Evolutionary conservation across 164 flowering plant genomes (phyloP), one percentile per base, ranked within the genome.

Genomic region (Vitis rotundifolia): DNA sequence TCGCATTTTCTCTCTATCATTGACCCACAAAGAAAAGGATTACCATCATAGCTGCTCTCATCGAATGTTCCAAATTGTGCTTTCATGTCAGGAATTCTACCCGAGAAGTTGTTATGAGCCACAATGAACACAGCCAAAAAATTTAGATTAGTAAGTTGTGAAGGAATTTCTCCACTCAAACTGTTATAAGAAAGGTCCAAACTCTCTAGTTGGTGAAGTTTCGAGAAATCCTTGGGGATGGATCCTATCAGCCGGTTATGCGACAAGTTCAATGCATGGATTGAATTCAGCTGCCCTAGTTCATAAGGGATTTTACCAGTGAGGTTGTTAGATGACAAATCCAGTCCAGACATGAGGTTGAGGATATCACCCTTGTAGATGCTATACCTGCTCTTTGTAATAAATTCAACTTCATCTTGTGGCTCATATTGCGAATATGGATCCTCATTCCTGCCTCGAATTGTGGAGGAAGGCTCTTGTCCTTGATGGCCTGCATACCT

Each of bases 71-170:
- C 59, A 9, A 22, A 31, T 31, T 31, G 37, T 2, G 19, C 19
- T 19, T 31, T 31, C 3, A 2, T 31, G 6, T 61, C 60, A 0
- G 66, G 72, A 15, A 54, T 18, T 18, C 7, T 11, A 10, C 72
- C 72, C 11, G 72, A 70, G 9, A 70, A 51, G 51, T 70, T 70
- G 59, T 70, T 70, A 18, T 70, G 11, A 9, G 66, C 58, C 16
- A 70, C 60, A 16, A 5, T 62, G 51, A 70, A 70, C 3, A 52
- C 47, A 5, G 49, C 49, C 14, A 70, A 7, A 28, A 9, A 61
- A n/a, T n/a, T 14, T 9, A 62, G 51, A 14, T n/a, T 16, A n/a
- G 29, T 11, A 13, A 70, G 28, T 11, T 31, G 50, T 1, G 51
- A 19, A 52, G 67, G 67, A 10, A 70, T 53, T 5, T 26, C 16